phyloP scores from a whole-genome alignment of 345 rosid genomes.

The rapeseed (Brassica napus) region Da-Ae NC_063442.1:2332001-2332500 shows the following conservation, averaged over 20 bases:
- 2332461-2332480: not conserved
- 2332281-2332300: not conserved
- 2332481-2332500: slow-evolving; percentile 9
- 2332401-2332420: not conserved
- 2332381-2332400: slow-evolving; percentile 2
- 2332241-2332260: too few relatives aligned
- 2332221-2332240: too few relatives aligned
- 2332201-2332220: too few relatives aligned
- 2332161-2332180: too few relatives aligned
- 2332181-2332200: too few relatives aligned
- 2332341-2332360: not conserved
- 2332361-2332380: not conserved
- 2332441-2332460: not conserved
- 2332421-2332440: not conserved
- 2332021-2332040: not conserved
- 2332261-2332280: too few relatives aligned
- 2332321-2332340: not conserved
- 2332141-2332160: too few relatives aligned
- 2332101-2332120: too few relatives aligned
- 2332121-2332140: too few relatives aligned
- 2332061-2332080: too few relatives aligned
- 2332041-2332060: too few relatives aligned
- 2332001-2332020: not conserved
- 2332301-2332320: not conserved
- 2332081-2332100: too few relatives aligned